Base-by-base conservation (phyloP, 108 stramenopile genomes). In the Skeletonema costatum region DNA sequence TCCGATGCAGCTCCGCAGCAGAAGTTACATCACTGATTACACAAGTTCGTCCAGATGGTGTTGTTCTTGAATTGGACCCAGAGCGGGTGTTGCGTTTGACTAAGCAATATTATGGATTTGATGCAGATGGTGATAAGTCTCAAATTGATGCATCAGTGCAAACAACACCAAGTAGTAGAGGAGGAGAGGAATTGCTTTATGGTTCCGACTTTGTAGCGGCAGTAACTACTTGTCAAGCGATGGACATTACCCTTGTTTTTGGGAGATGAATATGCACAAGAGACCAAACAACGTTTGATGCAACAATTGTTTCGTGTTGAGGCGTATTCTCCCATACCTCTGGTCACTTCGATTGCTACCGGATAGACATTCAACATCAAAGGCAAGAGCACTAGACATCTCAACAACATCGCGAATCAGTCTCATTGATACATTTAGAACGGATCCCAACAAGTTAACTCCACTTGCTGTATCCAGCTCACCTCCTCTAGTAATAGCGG, bases 181-280 rank as follows among this genome's bases (percentile, higher is more conserved):
- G 21, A 29, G 31, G 35, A 60, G 35, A 30, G 29, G 65, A 78
- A 42, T 61, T 71, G n/a, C 71, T 76, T 58, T 85, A 83, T 35
- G 87, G 87, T 32, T 82, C 81, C 63, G 87, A 87, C 62, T 87
- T 87, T 65, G 21, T 85, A 14, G 69, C 87, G 16, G 87, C 87
- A 1, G 71, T 87, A 17, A 74, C 75, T 50, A 46, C 87, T 9
- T 78, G 84, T 38, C 77, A 80, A 50, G 68, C 78, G 36, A 48
- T 80, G 63, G 85, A 87, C 53, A 80, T 87, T 56, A n/a, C 87
- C 87, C 2, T 48, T 87, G 13, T 87, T 87, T 76, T 46, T 85
- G 10, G 87, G 87, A 12, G 87, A 87, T 70, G 87, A 87, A 75
- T 85, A 83, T 67, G 65, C 74, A 1, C 74, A 80, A 39, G 87